Percentiles rank a stretch among this genome's conserved stretches.
Evolutionary conservation across 805 yeast genomes (phyloP).

Genomic region (Maudiozyma barnettii): DNA sequence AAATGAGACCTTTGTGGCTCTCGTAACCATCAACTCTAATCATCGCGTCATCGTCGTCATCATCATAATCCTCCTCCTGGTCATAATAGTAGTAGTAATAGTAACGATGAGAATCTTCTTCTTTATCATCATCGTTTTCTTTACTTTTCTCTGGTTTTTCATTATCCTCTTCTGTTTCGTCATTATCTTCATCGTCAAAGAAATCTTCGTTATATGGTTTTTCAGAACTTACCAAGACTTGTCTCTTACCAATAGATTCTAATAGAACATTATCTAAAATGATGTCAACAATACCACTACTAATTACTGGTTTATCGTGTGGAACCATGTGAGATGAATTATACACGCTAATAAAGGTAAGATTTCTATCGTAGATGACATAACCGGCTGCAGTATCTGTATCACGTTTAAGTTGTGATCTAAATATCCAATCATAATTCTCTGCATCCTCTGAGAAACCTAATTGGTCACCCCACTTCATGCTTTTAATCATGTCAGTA

Average conservation of each 20-base stretch:
- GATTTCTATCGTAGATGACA: constrained; percentile 50
- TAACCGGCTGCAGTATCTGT: constrained; percentile 35
- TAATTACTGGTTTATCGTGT: constrained; percentile 58
- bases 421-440: constrained; percentile 36
- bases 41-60: constrained; percentile 3
- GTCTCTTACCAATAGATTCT: constrained; percentile 44
- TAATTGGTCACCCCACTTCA: constrained; percentile 53
- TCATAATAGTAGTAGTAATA: background rate
- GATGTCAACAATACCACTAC: constrained; percentile 63
- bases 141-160: background rate
- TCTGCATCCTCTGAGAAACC: constrained; percentile 27
- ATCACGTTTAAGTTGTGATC: constrained; percentile 10
- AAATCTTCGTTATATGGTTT: constrained; percentile 35
- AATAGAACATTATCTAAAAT: constrained; percentile 39
- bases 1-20: constrained; percentile 3
- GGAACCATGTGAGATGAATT: constrained; percentile 94
- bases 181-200: constrained; percentile 31
- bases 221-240: constrained; percentile 32
- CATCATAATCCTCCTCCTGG: background rate
- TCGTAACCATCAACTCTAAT: constrained; percentile 6
- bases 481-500: constrained; percentile 48
- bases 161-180: constrained; percentile 2
- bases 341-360: constrained; percentile 64
- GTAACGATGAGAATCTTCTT: constrained; percentile 1
- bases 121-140: background rate